Percentiles rank a stretch among this genome's conserved stretches.
These are phyloP conservation scores for Camptophora hylomeconis DNA, from an alignment of 2,329 filamentous ascomycete genomes.

Conservation along the genomic window DNA sequence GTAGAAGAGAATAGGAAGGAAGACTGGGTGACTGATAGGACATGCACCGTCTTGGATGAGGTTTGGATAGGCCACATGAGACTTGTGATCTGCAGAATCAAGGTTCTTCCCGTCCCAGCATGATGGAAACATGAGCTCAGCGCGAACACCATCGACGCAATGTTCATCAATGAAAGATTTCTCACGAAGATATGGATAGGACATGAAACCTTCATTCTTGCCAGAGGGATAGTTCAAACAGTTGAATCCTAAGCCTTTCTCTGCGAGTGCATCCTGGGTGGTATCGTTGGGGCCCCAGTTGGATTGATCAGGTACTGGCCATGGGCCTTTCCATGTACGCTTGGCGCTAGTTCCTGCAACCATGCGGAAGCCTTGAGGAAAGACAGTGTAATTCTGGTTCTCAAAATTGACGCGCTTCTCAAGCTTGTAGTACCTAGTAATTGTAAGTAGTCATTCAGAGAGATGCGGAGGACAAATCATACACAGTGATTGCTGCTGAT, in stretches of 20 bases:
- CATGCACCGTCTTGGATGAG: constrained; percentile 65
- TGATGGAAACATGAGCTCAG: constrained; percentile 78
- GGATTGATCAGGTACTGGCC: constrained; percentile 58
- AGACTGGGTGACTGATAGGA: constrained; percentile 53
- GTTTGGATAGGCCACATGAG: constrained; percentile 65
- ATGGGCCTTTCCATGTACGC: constrained; percentile 56
- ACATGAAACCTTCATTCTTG: constrained; percentile 57
- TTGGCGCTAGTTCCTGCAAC: constrained; percentile 58
- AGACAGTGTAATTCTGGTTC: constrained; percentile 34
- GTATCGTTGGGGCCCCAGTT: constrained; percentile 51
- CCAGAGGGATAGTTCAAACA: constrained; percentile 65
- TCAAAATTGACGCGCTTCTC: constrained; percentile 4
- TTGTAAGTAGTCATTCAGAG: background rate
- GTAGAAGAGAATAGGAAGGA: constrained; percentile 64
- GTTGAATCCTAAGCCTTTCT: constrained; percentile 88
- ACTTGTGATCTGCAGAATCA: constrained; percentile 41
- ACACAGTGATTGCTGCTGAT: constrained; percentile 75
- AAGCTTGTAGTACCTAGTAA: constrained; percentile 54
- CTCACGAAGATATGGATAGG: constrained; percentile 68
- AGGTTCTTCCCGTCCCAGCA: constrained; percentile 69
- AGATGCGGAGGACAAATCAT: constrained; percentile 30
- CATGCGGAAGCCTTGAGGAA: constrained; percentile 70
- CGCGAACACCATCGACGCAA: constrained; percentile 67
- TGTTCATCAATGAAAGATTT: constrained; percentile 69
- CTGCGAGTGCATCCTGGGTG: constrained; percentile 56